A percentile compares a stretch with the other conserved stretches of the same genome.
phyloP scores from a whole-genome alignment of 2,329 filamentous ascomycete species.

The Diaporthe vexans region DNA sequence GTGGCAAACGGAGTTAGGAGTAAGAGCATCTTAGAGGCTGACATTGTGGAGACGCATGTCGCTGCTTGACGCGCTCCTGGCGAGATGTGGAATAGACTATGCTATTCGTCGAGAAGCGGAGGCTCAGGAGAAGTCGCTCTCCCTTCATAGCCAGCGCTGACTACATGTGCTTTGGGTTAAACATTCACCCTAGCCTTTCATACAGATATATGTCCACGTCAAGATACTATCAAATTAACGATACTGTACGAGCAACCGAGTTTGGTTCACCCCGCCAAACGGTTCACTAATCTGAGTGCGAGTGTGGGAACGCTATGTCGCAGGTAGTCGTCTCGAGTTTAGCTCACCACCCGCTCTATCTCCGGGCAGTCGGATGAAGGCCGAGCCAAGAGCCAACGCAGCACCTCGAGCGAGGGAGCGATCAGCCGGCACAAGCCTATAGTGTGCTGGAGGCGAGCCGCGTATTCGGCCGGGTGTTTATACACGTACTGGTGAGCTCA shows the following conservation, averaged over 20 bases:
- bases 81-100: too few relatives aligned
- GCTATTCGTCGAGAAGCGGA: background rate
- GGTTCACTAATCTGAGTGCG: background rate
- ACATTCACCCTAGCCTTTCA: background rate
- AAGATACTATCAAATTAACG: background rate
- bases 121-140: too few relatives aligned
- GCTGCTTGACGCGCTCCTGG: constrained; percentile 10
- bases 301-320: constrained; percentile 12
- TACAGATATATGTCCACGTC: background rate
- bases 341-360: constrained; percentile 12
- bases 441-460: too few relatives aligned
- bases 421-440: background rate
- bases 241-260: background rate
- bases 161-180: background rate
- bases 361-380: constrained; percentile 23
- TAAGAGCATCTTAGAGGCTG: constrained; percentile 21
- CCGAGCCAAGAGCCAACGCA: background rate
- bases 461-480: background rate
- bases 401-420: background rate
- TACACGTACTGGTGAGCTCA: background rate
- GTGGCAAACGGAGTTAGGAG: background rate
- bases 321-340: constrained; percentile 11
- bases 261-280: constrained; percentile 1
- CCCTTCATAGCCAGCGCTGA: background rate
- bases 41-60: constrained; percentile 20